Base-by-base conservation (phyloP, 345 rosid genomes). In the Pseudoturritis turrita region DNA sequence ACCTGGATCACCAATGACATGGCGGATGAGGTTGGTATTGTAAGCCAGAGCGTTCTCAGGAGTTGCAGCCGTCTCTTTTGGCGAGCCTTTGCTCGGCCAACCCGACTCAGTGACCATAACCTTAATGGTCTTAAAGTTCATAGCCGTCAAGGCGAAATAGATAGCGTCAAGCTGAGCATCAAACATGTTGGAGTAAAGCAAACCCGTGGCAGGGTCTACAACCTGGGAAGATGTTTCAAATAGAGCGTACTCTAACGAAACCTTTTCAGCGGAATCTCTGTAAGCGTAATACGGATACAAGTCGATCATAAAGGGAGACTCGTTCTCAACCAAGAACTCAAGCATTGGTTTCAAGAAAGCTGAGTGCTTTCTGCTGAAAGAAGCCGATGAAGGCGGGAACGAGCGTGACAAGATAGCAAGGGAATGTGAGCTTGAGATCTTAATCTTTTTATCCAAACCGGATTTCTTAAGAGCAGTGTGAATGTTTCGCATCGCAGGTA, bases 111-210 rank as follows among this genome's bases (percentile, higher is more conserved):
- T 91, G 11, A 91, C 93, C 91, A 89, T 86, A 52, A 89, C 79
- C 78, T 86, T 87, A 49, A 91, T 77, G 14, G 96, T 95, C 79
- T 86, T 75, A 81, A 88, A 91, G 69, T 81, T 88, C 68, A 84
- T 77, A 50, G 88, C 89, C 72, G 52, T 79, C 31, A 91, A 81
- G 25, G 96, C 96, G 53, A 77, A 95, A 73, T 88, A 83, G 62
- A 95, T 79, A 5, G 99, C 87, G 55, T 95, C 99, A 60, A 95
- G 82, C 84, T 95, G 99, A 57, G 99, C 99, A 83, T 95, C 97
- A 35, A 95, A 95, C 96, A 95, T 88, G 86, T 88, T 95, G 2
- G 93, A 87, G 83, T 95, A 95, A 62, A 88, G 86, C 82, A 95
- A 76, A 21, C 96, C 92, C 2, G 96, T 95, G 59, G 93, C 88